These are phyloP conservation scores for Penicillium decumbens DNA, from an alignment of 2,329 filamentous ascomycete genomes.

Conservation along the genomic window DNA sequence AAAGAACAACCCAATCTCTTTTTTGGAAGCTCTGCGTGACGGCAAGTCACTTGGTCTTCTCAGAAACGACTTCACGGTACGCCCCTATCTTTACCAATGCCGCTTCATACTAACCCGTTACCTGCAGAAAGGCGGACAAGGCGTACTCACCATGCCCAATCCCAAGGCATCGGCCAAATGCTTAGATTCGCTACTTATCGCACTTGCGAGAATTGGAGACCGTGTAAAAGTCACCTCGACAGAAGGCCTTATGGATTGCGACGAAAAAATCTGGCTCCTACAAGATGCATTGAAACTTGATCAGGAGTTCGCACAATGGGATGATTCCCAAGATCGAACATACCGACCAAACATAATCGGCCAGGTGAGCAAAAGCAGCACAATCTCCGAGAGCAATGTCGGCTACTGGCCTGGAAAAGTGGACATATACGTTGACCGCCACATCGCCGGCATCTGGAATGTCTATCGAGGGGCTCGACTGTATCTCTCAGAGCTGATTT, in stretches of 20 bases:
- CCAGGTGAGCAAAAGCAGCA: neutral
- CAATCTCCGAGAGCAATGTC: neutral
- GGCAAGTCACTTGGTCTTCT: neutral
- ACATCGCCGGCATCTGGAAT: neutral
- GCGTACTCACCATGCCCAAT: neutral
- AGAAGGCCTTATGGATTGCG: neutral
- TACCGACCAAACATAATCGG: neutral
- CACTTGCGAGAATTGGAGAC: neutral
- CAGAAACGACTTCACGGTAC: neutral
- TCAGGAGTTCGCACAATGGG: neutral
- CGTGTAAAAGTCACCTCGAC: neutral
- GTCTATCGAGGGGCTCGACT: neutral
- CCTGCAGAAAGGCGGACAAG: neutral
- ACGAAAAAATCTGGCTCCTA: neutral
- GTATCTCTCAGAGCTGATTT: neutral
- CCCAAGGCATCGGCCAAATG: neutral
- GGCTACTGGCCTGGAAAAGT: neutral
- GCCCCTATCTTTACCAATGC: neutral
- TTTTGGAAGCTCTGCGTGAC: neutral
- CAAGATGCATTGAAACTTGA: neutral
- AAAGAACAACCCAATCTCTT: neutral
- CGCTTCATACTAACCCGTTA: neutral
- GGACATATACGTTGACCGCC: neutral
- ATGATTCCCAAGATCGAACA: neutral
- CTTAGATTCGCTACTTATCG: neutral